Percentiles rank a stretch among this genome's conserved stretches.
Evolutionary conservation across 148 eudicot species (phyloP).

Genomic region (Rhododendron ferrugineum): DNA sequence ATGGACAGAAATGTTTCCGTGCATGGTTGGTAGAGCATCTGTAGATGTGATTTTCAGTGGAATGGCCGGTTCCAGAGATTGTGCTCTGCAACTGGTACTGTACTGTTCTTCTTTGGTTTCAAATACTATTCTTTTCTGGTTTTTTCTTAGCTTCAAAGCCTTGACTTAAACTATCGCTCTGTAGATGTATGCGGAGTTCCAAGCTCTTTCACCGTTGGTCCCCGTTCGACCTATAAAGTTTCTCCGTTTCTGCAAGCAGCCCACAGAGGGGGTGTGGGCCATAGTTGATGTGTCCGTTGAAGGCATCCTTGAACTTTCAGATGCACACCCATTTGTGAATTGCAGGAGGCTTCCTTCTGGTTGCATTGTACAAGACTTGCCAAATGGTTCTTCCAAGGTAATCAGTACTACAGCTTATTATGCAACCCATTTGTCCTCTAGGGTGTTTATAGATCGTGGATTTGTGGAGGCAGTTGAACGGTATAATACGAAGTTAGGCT

Average conservation of each 20-base stretch:
- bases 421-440: neutral
- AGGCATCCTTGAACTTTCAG: conserved; percentile 27
- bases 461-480: neutral
- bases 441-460: neutral
- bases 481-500: no score
- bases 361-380: conserved; percentile 63
- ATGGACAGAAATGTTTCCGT: conserved; percentile 67
- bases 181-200: conserved; percentile 47
- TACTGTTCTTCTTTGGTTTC: neutral
- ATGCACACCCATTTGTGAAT: conserved; percentile 22
- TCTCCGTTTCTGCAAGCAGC: conserved; percentile 68
- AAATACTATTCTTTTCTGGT: neutral
- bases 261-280: conserved; percentile 59
- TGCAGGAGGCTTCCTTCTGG: conserved; percentile 85
- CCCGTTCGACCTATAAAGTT: conserved; percentile 64
- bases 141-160: neutral
- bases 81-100: conserved; percentile 70
- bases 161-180: conserved; percentile 1
- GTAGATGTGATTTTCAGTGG: conserved; percentile 47
- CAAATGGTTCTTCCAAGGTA: conserved; percentile 75
- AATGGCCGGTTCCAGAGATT: conserved; percentile 42
- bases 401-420: neutral
- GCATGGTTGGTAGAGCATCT: conserved; percentile 44
- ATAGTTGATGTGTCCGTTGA: conserved; percentile 78
- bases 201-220: conserved; percentile 57